Conservation (phyloP, 2,329 filamentous ascomycete genomes). For the Eutypa lata region DNA sequence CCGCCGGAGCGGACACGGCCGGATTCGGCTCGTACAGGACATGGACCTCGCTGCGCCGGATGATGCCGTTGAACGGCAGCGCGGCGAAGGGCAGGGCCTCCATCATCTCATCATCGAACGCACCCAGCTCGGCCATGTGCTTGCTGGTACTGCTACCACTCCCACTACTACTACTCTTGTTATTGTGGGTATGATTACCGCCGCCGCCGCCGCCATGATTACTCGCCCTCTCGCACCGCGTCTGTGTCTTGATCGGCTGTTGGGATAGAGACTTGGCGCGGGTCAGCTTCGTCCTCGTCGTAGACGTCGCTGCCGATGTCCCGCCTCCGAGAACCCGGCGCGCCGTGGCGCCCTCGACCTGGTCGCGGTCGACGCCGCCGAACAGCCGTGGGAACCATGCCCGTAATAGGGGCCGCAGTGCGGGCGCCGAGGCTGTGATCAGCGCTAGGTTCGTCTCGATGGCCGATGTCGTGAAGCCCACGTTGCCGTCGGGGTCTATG, state of each 20-base stretch:
- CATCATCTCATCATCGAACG: not conserved
- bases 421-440: conserved; percentile 39
- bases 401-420: conserved; percentile 36
- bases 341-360: conserved; percentile 16
- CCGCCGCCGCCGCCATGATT: not conserved
- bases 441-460: conserved; percentile 41
- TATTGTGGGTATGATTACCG: too few species aligned
- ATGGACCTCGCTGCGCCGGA: conserved; percentile 7
- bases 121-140: not conserved
- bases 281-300: conserved; percentile 10
- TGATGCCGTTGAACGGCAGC: conserved; percentile 7
- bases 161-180: too few species aligned
- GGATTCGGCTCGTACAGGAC: conserved; percentile 3
- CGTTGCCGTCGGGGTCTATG: conserved; percentile 26
- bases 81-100: conserved; percentile 1
- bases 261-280: conserved; percentile 10
- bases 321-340: conserved; percentile 8
- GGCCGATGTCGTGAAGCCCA: conserved; percentile 33
- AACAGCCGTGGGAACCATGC: conserved; percentile 29
- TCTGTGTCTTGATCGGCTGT: not conserved
- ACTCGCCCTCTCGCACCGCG: conserved; percentile 11
- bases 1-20: not conserved
- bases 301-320: conserved; percentile 4
- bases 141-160: too few species aligned
- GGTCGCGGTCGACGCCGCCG: conserved; percentile 13